A percentile compares a stretch with the other conserved stretches of the same genome.
These are phyloP conservation scores for Ziziphus jujuba DNA, from an alignment of 306 rosid species.

Conservation along the genomic window DNA sequence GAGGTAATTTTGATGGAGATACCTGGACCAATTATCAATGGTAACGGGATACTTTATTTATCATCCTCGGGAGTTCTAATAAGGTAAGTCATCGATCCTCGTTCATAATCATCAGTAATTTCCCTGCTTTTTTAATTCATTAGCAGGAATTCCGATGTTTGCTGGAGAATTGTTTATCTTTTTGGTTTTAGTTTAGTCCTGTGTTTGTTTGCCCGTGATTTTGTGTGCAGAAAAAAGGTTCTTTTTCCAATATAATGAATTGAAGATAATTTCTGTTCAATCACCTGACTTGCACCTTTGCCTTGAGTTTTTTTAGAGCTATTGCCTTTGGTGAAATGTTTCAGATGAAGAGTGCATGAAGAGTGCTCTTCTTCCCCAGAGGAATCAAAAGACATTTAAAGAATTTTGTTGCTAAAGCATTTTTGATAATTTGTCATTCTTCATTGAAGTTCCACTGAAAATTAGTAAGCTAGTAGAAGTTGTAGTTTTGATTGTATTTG, in stretches of 20 bases:
- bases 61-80: constrained; percentile 7
- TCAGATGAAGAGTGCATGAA: no score
- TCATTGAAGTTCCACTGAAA: no score
- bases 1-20: constrained; percentile 18
- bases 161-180: neutral
- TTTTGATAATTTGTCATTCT: neutral
- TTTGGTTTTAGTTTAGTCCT: neutral
- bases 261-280: no score
- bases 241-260: no score
- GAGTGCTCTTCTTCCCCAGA: no score
- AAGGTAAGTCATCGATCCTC: neutral
- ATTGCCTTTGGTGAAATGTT: no score
- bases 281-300: no score
- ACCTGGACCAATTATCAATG: constrained; percentile 2
- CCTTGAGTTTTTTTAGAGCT: no score
- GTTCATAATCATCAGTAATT: neutral
- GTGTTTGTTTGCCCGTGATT: neutral
- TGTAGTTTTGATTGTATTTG: no score
- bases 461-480: no score
- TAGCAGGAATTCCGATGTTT: neutral
- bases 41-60: neutral
- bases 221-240: no score
- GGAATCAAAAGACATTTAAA: neutral
- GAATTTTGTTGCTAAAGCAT: neutral
- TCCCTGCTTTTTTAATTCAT: neutral